A percentile compares a stretch with the other conserved stretches of the same genome.
Conservation (phyloP, 2,329 filamentous ascomycete species). For the Colletotrichum sp. region DNA sequence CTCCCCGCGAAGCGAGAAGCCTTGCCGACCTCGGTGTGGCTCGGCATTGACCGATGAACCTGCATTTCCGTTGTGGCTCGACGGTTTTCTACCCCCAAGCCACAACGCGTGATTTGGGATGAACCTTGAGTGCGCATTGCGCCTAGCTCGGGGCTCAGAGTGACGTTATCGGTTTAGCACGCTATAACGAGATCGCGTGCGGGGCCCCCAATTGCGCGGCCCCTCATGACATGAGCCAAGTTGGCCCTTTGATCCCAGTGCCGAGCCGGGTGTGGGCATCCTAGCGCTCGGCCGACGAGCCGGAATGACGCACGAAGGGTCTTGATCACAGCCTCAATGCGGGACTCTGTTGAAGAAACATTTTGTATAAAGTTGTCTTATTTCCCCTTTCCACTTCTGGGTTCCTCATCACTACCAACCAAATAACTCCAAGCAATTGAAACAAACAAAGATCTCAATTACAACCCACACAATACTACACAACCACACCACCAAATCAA, state of each 20-base stretch:
- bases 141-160: neutral
- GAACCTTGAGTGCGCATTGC: neutral
- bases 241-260: neutral
- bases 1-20: neutral
- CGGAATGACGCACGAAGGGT: slow-evolving; percentile 15
- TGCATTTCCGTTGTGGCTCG: neutral
- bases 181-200: neutral
- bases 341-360: neutral
- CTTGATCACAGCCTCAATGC: neutral
- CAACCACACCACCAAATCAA: too few relatives aligned
- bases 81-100: neutral
- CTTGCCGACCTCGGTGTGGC: neutral
- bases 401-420: neutral
- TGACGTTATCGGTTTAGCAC: slow-evolving; percentile 2
- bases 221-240: slow-evolving; percentile 17
- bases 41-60: neutral
- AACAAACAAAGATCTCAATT: neutral
- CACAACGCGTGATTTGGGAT: neutral
- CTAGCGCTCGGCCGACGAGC: neutral
- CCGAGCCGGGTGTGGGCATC: neutral
- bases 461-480: neutral
- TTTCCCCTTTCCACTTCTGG: too few relatives aligned
- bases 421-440: neutral
- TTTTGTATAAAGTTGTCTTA: neutral
- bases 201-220: slow-evolving; percentile 11